Base-by-base conservation (phyloP, 1,284 basidiomycete genomes). In the Boletus subluridellus region DNA sequence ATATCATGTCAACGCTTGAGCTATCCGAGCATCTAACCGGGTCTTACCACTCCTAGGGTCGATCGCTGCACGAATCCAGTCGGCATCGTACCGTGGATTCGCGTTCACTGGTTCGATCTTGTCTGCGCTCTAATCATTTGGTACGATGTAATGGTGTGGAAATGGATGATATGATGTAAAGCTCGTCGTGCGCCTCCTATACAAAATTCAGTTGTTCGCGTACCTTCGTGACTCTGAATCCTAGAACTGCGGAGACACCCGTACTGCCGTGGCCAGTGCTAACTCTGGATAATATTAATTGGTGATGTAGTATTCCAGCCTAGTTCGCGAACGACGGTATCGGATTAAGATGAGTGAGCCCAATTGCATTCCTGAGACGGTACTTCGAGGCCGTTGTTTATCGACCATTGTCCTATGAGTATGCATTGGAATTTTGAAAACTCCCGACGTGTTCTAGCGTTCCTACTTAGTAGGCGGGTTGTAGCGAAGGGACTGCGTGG, bases 61-160 rank as follows among this genome's bases (percentile, higher is more conserved):
- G 0, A 0, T 49, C 4, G 53, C 63, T 0, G 44, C 63, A 0
- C 2, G 1, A 3, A 11, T 45, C 1, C 60, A 61, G 17, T 3
- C 52, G 0, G 4, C 2, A 0, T 12, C 41, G 0, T 58, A 45
- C 2, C 52, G 60, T 2, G 60, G 48, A 1, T 35, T 6, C 15
- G 53, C 64, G 0, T 59, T 59, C 5, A 0, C 5, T 0, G 47
- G 44, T 0, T 61, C 60, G 0, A 3, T 48, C 1, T 61, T 61
- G 34, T 17, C 63, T 4, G 1, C 1, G 9, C 14, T 64, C 0
- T 49, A 61, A 3, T 61, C 63, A 1, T 58, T 61, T 14, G 59
- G 60, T 2, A 39, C 60, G 0, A 0, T 1, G 28, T 46, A 15
- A 37, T 28, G 21, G n/a, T 47, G 17, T 6, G 21, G 14, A 8